Evolutionary conservation across 257 asterid genomes (phyloP).

Genomic region (Orobanche coerulescens): DNA sequence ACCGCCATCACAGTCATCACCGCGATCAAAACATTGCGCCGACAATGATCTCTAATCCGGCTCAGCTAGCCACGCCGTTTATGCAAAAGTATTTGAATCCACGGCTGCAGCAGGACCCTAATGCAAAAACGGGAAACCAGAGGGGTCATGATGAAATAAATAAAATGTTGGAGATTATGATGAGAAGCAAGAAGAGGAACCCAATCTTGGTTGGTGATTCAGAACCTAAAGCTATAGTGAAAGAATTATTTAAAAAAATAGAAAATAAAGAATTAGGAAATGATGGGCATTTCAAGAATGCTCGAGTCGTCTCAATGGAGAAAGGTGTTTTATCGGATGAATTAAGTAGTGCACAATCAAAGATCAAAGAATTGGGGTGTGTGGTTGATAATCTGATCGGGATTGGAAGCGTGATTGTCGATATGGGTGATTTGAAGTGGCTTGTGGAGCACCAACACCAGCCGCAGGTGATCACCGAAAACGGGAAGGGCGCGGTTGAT

Average conservation of each 20-base stretch:
- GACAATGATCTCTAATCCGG: conserved; percentile 24
- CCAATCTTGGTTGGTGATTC: conserved; percentile 69
- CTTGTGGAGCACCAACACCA: conserved; percentile 52
- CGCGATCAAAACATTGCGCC: conserved; percentile 11
- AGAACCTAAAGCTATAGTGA: conserved; percentile 50
- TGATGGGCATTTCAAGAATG: conserved; percentile 37
- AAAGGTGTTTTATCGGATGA: conserved; percentile 36
- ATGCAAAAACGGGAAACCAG: not conserved
- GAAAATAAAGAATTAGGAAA: conserved; percentile 36
- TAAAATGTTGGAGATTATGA: conserved; percentile 50
- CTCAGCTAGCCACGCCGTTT: conserved; percentile 11
- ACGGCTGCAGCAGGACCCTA: conserved; percentile 7
- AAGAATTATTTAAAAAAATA: conserved; percentile 40
- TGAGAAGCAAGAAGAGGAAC: conserved; percentile 46
- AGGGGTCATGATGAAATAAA: conserved; percentile 40
- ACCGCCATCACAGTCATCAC: conserved; percentile 11
- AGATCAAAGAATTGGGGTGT: conserved; percentile 47
- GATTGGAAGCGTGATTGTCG: conserved; percentile 50
- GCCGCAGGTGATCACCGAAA: conserved; percentile 37
- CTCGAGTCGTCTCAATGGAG: conserved; percentile 40
- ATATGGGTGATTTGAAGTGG: conserved; percentile 87
- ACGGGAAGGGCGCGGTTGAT: conserved; percentile 38
- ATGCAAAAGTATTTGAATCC: conserved; percentile 22
- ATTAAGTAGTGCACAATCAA: conserved; percentile 23
- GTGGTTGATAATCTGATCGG: conserved; percentile 36